Evolutionary conservation across 2,329 filamentous ascomycete species (phyloP), one percentile per base, ranked within the genome.

Genomic region (Cytospora chrysosperma): DNA sequence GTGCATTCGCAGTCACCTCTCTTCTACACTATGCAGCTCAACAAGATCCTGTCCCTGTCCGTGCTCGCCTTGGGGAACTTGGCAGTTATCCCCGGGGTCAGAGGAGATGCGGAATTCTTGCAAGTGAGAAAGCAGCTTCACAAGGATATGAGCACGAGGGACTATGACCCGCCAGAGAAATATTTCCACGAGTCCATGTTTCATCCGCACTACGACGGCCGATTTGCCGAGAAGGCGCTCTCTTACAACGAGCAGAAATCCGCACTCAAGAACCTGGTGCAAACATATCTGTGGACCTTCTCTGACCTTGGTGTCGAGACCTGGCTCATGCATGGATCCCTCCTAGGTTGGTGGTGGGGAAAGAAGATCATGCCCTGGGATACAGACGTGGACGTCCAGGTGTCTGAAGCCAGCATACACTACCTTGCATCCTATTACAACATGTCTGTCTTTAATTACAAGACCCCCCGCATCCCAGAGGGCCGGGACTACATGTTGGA

Each of bases 271-370:
- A 82, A 87, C 67, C 84, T 94, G 69, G 81, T 92, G 59, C 85
- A 88, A 69, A 87, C 90, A 30, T 94, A 93, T 73, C 79, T 94
- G 55, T 78, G 83, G 50, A 90, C 88, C 32, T 89, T 90, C 70
- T 78, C 80, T 56, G 82, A 85, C 43, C 79, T 91, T 32, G 83
- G 85, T 2, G 75, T 93, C 63, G 88, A 93, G 73, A 93, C 91
- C 7, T 94, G 91, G 91, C 84, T 94, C 65, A 90, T 91, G 70
- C 91, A 94, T 72, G 89, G 90, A n/a, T 90, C 89, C n/a, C 78
- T 94, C 32, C 78, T 95, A 34, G 91, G 91, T 8, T 95, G 91
- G 91, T 94, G 90, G 90, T 94, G 91, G 91, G 92, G 91, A 69
- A 80, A 80, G 55, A 78, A 77, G 72, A 82, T 90, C 67, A 83